These are phyloP conservation scores for Boehmeria nivea DNA, from an alignment of 306 rosid species.

Conservation along the genomic window DNA sequence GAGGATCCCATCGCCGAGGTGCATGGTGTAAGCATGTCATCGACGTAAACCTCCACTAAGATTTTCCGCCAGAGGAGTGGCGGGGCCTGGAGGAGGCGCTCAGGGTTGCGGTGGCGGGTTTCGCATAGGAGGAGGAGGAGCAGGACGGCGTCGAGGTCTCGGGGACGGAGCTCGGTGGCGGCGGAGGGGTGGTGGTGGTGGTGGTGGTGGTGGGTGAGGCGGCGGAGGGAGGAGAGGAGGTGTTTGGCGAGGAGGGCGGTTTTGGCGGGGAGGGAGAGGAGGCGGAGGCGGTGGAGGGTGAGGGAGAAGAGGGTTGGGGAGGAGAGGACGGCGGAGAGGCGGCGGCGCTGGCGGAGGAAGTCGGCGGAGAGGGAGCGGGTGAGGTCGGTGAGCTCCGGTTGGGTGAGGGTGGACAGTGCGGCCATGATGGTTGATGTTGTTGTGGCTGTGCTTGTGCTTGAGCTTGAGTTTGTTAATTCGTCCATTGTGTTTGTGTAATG, in stretches of 20 bases:
- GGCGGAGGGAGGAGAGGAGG: conserved; percentile 70
- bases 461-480: no score
- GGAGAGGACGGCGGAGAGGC: conserved; percentile 63
- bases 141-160: conserved; percentile 57
- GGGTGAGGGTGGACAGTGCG: conserved; percentile 68
- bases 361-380: conserved; percentile 49
- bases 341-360: conserved; percentile 45
- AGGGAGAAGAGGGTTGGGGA: conserved; percentile 60
- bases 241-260: conserved; percentile 63
- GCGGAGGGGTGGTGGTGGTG: conserved; percentile 14
- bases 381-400: conserved; percentile 54
- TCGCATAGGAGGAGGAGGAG: conserved; percentile 80
- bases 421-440: conserved; percentile 43
- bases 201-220: conserved; percentile 25
- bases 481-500: not conserved
- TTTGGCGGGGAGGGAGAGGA: conserved; percentile 59
- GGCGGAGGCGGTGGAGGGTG: conserved; percentile 63
- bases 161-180: conserved; percentile 26
- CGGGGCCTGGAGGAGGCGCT: conserved; percentile 29
- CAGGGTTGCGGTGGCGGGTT: conserved; percentile 49
- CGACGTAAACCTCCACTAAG: conserved; percentile 22
- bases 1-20: conserved; percentile 39
- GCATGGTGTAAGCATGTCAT: conserved; percentile 18
- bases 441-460: conserved; percentile 50
- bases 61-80: conserved; percentile 45